Base-by-base conservation (phyloP, 371 early-diverging fungal species). In the Funneliformis caledonium region DNA sequence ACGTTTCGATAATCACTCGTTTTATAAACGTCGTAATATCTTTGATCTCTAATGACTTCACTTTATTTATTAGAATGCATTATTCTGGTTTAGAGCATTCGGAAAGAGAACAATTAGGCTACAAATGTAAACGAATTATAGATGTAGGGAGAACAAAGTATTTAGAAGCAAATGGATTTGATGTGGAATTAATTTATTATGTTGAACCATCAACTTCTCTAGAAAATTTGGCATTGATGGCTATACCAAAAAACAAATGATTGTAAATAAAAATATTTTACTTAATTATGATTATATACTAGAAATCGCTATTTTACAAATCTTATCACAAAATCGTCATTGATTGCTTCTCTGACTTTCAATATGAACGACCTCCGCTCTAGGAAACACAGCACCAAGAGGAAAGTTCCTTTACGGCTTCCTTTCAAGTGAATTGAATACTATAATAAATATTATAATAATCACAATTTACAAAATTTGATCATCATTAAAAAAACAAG, bases 201-300 rank as follows among this genome's bases (percentile, higher is more conserved):
- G 91, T 90, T 19, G 88, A 90, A 72, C 82, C 85, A 74, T 83
- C 85, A n/a, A 88, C 91, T 6, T 92, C 91, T 22, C 83, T 93
- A 52, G 95, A 93, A 81, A 95, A 95, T 81, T 87, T 93, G 67
- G 93, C 93, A 22, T 83, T 94, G 80, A 87, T 94, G 72, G 94
- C 91, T 6, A 82, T 86, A 14, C 87, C 87, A 33, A 79, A 31
- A 79, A 70, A 67, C 59, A 59, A 64, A 19, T 59, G 4, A 10
- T 19, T 19, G n/a, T 16, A 26, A 65, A 31, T 65, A 65, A 26
- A 31, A 3, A 19, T 52, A 19, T 5, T 56, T 56, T 56, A 37
- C 37, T 37, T 0, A 37, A 37, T 37, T 37, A 37, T 37, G 26
- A 26, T 26, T 26, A 26, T 26, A 26, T 26, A 26, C 26, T 26